These are phyloP conservation scores for Metarhizium guizhouense DNA, from an alignment of 2,329 filamentous ascomycete genomes.

Conservation along the genomic window DNA sequence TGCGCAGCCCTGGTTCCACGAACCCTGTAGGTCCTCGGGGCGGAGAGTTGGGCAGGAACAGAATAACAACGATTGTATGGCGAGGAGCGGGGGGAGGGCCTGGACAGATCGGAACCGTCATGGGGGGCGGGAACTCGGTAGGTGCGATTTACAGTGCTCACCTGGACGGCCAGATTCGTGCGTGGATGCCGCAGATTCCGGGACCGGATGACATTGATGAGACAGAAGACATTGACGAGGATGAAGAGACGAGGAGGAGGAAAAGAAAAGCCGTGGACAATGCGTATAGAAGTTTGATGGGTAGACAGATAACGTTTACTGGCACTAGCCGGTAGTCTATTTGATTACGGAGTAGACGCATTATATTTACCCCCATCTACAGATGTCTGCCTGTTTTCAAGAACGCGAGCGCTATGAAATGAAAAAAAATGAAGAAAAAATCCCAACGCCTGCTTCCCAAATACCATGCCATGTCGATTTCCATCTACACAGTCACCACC, in stretches of 20 bases:
- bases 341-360: background rate
- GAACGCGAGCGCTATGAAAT: background rate
- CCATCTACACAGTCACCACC: constrained; percentile 61
- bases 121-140: constrained; percentile 43
- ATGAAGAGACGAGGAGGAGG: constrained; percentile 39
- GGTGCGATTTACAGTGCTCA: constrained; percentile 70
- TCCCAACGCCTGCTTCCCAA: background rate
- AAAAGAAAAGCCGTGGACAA: constrained; percentile 76
- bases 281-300: constrained; percentile 70
- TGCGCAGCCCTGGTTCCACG: constrained; percentile 54
- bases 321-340: constrained; percentile 18
- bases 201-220: constrained; percentile 42
- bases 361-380: background rate
- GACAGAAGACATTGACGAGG: constrained; percentile 30
- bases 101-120: constrained; percentile 48
- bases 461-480: background rate
- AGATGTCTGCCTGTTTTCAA: background rate
- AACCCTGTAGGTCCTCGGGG: constrained; percentile 29
- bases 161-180: constrained; percentile 72
- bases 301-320: constrained; percentile 57
- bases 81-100: constrained; percentile 51
- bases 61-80: constrained; percentile 73
- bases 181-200: constrained; percentile 59
- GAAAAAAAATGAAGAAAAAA: background rate
- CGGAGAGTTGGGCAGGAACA: constrained; percentile 51